Conservation (phyloP, 345 rosid species). For the Schrenkiella parvula region DNA sequence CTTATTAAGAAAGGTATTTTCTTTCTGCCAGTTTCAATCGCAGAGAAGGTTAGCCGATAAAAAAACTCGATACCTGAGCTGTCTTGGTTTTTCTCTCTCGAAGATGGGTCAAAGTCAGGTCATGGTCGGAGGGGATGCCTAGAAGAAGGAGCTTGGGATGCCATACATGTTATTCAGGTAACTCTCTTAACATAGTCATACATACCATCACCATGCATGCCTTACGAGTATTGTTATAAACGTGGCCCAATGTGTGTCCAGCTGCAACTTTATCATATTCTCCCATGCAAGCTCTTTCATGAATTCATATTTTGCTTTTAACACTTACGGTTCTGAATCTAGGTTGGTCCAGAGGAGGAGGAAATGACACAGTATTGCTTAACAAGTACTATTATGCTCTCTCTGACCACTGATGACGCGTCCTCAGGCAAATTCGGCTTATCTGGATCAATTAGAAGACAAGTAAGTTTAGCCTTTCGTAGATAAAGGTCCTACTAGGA, state of each 20-base stretch:
- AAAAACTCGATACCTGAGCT: not conserved
- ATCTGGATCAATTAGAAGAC: conserved; percentile 96
- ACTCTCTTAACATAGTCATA: conserved; percentile 3
- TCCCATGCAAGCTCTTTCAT: not conserved
- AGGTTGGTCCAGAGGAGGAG: conserved; percentile 93
- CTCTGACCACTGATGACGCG: conserved; percentile 78
- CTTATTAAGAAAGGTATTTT: conserved; percentile 86
- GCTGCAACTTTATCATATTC: not conserved
- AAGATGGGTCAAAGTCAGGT: conserved; percentile 91
- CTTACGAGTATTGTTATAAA: not conserved
- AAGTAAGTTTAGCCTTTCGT: conserved; percentile 43
- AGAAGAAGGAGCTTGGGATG: conserved; percentile 99
- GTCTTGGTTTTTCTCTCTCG: conserved; percentile 3
- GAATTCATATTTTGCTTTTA: not conserved
- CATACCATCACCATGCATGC: not conserved
- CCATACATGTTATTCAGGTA: conserved; percentile 94
- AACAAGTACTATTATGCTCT: conserved; percentile 95
- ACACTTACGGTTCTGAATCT: conserved; percentile 3
- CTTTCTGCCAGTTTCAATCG: not conserved
- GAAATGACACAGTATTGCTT: conserved; percentile 78
- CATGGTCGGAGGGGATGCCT: conserved; percentile 93
- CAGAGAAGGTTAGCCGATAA: not conserved
- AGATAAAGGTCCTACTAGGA: not conserved
- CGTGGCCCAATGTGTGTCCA: not conserved
- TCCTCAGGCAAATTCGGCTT: conserved; percentile 76